Percentiles rank a stretch among this genome's conserved stretches.
phyloP scores from a whole-genome alignment of 2,329 filamentous ascomycete species.

The Colletotrichum endophyticum region DNA sequence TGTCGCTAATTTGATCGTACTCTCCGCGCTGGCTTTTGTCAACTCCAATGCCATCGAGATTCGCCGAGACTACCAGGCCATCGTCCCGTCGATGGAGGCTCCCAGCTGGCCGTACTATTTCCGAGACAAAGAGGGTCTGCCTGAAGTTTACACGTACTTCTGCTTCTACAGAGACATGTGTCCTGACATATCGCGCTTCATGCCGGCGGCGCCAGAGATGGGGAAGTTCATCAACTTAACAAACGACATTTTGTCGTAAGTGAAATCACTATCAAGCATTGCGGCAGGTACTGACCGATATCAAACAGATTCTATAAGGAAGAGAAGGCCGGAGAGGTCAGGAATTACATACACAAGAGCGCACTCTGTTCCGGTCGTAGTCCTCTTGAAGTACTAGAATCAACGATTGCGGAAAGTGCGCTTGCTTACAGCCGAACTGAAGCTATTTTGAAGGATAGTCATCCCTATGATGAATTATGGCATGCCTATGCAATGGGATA shows the following conservation, averaged over 20 bases:
- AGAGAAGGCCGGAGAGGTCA: conserved; percentile 27
- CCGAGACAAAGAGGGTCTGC: conserved; percentile 29
- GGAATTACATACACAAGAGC: conserved; percentile 30
- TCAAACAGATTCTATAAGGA: conserved; percentile 31
- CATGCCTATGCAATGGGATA: conserved; percentile 30
- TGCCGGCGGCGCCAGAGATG: conserved; percentile 32
- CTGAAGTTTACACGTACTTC: conserved; percentile 30
- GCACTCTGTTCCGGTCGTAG: not conserved
- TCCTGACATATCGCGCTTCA: conserved; percentile 28
- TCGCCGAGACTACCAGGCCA: conserved; percentile 21
- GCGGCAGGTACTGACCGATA: not conserved
- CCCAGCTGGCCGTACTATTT: conserved; percentile 30
- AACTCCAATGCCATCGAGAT: conserved; percentile 30
- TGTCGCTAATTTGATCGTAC: conserved; percentile 30
- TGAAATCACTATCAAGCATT: not conserved
- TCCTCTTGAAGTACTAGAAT: not conserved
- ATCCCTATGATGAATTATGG: conserved; percentile 24
- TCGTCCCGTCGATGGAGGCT: conserved; percentile 22
- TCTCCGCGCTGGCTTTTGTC: conserved; percentile 31
- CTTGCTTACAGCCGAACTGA: conserved; percentile 22
- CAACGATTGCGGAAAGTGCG: conserved; percentile 7
- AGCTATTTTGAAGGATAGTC: conserved; percentile 22
- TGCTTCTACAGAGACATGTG: conserved; percentile 28
- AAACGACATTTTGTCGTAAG: conserved; percentile 33
- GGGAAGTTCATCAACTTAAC: conserved; percentile 28